phyloP scores from a whole-genome alignment of 495 filamentous ascomycete species.

The Viridothelium virens region DNA sequence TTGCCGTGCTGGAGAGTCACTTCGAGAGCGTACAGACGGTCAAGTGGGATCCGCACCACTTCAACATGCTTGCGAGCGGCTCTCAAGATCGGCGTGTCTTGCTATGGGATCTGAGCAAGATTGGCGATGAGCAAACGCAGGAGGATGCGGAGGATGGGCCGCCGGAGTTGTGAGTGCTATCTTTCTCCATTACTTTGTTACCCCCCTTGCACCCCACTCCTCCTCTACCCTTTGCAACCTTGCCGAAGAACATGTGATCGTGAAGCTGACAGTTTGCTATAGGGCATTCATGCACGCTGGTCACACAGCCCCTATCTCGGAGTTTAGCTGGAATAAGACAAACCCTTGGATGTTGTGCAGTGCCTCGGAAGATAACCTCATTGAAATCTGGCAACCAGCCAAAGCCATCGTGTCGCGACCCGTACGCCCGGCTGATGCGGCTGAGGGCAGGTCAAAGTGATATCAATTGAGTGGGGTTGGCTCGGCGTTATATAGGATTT shows the following conservation, averaged over 20 bases:
- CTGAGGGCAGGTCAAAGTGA: not conserved
- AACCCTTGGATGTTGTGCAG: slow-evolving; percentile 92
- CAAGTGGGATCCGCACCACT: slow-evolving; percentile 86
- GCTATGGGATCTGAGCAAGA: slow-evolving; percentile 89
- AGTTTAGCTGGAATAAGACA: slow-evolving; percentile 96
- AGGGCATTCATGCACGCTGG: slow-evolving; percentile 96
- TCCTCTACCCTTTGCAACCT: slow-evolving; percentile 15
- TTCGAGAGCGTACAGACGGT: slow-evolving; percentile 81
- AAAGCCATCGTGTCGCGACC: slow-evolving; percentile 69
- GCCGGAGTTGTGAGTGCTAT: slow-evolving; percentile 59
- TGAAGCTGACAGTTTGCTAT: slow-evolving; percentile 33
- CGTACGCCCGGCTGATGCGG: not conserved
- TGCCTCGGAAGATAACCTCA: slow-evolving; percentile 91
- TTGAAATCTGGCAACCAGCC: slow-evolving; percentile 95
- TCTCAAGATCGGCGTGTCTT: slow-evolving; percentile 88
- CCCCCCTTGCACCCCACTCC: not conserved
- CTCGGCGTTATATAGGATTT: not conserved
- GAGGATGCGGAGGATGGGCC: slow-evolving; percentile 96
- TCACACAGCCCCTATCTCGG: slow-evolving; percentile 89
- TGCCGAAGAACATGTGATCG: not conserved
- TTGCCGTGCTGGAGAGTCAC: slow-evolving; percentile 81
- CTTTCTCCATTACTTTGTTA: not conserved
- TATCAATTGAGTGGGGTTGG: not conserved
- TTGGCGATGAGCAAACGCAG: slow-evolving; percentile 87
- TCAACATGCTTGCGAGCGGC: slow-evolving; percentile 76